Evolutionary conservation across 805 yeast genomes (phyloP).

Genomic region (Wickerhamiella hasegawae): DNA sequence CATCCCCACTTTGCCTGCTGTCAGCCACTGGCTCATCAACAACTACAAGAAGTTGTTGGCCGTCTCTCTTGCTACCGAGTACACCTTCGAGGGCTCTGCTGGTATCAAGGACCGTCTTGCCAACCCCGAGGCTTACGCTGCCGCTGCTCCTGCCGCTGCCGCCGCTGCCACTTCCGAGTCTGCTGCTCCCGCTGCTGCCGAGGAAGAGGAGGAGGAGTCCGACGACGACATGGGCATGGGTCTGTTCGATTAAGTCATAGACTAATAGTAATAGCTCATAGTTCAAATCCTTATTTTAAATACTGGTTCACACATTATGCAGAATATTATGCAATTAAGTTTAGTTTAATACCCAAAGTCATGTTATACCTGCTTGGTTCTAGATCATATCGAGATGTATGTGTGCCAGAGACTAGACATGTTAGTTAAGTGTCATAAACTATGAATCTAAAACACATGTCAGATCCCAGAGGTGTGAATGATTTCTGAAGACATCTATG

Average conservation of each 20-base stretch:
- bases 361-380: too few relatives aligned
- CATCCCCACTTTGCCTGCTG: slow-evolving; percentile 99
- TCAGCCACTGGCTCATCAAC: slow-evolving; percentile 97
- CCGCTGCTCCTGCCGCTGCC: slow-evolving; percentile 96
- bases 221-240: slow-evolving; percentile 83
- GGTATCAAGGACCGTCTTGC: slow-evolving; percentile 98
- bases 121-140: slow-evolving; percentile 99
- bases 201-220: slow-evolving; percentile 47
- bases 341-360: too few relatives aligned
- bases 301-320: too few relatives aligned
- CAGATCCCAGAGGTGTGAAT: too few relatives aligned
- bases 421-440: too few relatives aligned
- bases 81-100: slow-evolving; percentile 98
- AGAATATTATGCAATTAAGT: too few relatives aligned
- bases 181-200: slow-evolving; percentile 60
- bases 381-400: too few relatives aligned
- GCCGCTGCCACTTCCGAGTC: slow-evolving; percentile 47
- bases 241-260: slow-evolving; percentile 67
- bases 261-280: too few relatives aligned
- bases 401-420: too few relatives aligned
- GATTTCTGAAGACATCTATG: too few relatives aligned
- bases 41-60: slow-evolving; percentile 98
- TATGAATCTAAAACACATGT: too few relatives aligned
- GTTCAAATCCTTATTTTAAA: too few relatives aligned
- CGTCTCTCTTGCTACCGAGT: slow-evolving; percentile 94